Evolutionary conservation across 163 green algal species (phyloP), one percentile per base, ranked within the genome.

Genomic region (Smithsoniella earleae): DNA sequence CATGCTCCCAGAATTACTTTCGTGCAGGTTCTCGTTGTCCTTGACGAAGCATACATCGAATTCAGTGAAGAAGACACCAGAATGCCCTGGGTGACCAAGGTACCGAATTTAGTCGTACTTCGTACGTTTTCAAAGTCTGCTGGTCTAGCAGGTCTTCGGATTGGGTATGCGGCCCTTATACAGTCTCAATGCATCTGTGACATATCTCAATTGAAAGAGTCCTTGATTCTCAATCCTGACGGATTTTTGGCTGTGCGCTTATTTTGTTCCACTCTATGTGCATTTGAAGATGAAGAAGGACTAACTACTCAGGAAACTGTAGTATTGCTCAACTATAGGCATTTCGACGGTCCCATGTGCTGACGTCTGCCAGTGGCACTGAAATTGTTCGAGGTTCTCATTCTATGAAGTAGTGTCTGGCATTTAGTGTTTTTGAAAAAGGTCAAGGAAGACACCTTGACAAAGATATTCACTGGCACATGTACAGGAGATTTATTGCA

Each of bases 11-110:
- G n/a, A n/a, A n/a, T n/a, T n/a, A 49, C 40, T 49, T 13, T 49
- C 10, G 40, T 98, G 43, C 90, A 89, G 2, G 86, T 92, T 33
- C 82, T 99, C 46, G 91, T 98, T 16, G 91, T 98, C 6, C 84
- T 98, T 45, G 95, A 99, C 78, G 95, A 99, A 76, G 95, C 95
- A 5, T 99, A 99, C 82, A 95, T 98, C 20, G 95, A 99, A 84
- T 98, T 99, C 78, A 84, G 79, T 10, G 75, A 82, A 1, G 77
- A 86, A 66, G 78, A 83, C 74, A 66, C 84, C 2, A 77, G 86
- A 37, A 87, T 96, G 77, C 33, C 66, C 18, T 96, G 90, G 86
- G 93, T 98, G 36, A 54, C 78, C 46, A 2, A 86, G 2, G 72
- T 89, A 74, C 66, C 81, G 74, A 98, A 99, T 82, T 82, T 99